These are phyloP conservation scores for Kluyveromyces aestuarii DNA, from an alignment of 805 yeast species.

Conservation along the genomic window DNA sequence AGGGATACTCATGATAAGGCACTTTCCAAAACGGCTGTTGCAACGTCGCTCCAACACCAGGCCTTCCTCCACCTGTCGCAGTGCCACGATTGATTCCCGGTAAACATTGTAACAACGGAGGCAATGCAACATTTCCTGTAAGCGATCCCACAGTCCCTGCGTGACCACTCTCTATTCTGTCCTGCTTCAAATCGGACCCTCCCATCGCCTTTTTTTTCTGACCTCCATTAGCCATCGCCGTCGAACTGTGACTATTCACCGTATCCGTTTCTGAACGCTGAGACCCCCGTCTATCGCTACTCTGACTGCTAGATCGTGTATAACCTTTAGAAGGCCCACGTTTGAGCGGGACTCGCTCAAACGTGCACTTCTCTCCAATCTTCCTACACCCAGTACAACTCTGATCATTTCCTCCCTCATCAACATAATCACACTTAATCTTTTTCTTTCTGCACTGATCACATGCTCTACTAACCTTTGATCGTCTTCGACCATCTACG, in stretches of 20 bases:
- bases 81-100: constrained; percentile 5
- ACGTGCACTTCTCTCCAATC: constrained; percentile 53
- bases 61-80: neutral
- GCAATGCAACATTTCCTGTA: constrained; percentile 15
- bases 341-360: constrained; percentile 63
- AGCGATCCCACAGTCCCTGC: neutral
- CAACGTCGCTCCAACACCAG: neutral
- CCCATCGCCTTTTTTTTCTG: neutral
- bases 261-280: neutral
- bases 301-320: constrained; percentile 28
- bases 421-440: constrained; percentile 58
- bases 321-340: constrained; percentile 77
- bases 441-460: constrained; percentile 73
- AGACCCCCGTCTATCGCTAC: neutral
- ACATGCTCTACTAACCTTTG: constrained; percentile 74
- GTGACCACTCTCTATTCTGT: neutral
- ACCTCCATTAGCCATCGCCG: neutral
- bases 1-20: constrained; percentile 26
- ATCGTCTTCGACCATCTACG: constrained; percentile 38
- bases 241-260: neutral
- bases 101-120: constrained; percentile 26
- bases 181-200: neutral
- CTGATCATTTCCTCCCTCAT: constrained; percentile 33
- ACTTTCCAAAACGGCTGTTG: constrained; percentile 31
- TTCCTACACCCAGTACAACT: constrained; percentile 54